Conservation (phyloP, 768 basidiomycete genomes). For the Pisolithus microcarpus region DNA sequence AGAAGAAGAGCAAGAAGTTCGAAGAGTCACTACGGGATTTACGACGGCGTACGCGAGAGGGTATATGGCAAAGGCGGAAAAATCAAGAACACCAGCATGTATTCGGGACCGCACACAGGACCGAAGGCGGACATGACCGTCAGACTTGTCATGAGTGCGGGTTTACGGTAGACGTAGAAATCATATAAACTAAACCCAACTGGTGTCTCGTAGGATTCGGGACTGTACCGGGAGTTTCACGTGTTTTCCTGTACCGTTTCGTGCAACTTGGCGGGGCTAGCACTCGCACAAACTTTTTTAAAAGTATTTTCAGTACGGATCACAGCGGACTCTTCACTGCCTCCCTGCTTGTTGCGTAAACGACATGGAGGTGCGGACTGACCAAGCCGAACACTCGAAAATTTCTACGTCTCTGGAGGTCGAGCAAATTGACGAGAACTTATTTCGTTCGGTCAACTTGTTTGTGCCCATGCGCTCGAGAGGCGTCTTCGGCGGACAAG, state of each 20-base stretch:
- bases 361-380: conserved; percentile 31
- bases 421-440: conserved; percentile 67
- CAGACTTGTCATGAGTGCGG: conserved; percentile 88
- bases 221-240: not conserved
- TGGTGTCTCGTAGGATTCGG: too few relatives aligned
- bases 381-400: conserved; percentile 55
- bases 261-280: too few relatives aligned
- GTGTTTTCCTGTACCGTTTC: not conserved
- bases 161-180: conserved; percentile 85
- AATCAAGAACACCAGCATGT: conserved; percentile 86
- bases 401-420: conserved; percentile 73
- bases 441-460: conserved; percentile 73
- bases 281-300: too few relatives aligned
- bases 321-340: not conserved
- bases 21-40: conserved; percentile 84
- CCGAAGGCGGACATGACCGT: conserved; percentile 46
- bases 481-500: conserved; percentile 85
- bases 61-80: conserved; percentile 80
- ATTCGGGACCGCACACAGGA: conserved; percentile 56
- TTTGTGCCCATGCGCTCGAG: conserved; percentile 54
- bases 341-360: not conserved
- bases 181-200: conserved; percentile 39
- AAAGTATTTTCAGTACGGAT: too few relatives aligned
- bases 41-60: conserved; percentile 77
- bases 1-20: conserved; percentile 91